phyloP scores from a whole-genome alignment of 129 eudicot species.

The Glebionis coronaria region DNA sequence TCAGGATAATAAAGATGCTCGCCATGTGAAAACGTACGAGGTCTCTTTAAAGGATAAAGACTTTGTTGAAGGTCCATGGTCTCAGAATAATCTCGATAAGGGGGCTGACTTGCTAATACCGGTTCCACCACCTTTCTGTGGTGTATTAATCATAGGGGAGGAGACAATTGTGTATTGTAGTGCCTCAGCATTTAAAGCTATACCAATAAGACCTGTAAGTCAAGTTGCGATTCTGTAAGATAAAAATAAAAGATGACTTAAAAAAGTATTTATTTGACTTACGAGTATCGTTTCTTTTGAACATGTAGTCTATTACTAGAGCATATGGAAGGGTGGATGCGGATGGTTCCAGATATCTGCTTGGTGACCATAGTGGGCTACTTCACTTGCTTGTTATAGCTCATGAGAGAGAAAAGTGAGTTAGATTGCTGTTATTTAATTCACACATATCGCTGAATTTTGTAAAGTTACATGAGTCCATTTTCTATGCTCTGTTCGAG shows the following conservation, averaged over 20 bases:
- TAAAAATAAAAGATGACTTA: no score
- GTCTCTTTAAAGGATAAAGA: slow-evolving; percentile 92
- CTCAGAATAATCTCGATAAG: slow-evolving; percentile 95
- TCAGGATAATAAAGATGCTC: slow-evolving; percentile 93
- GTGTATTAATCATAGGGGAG: slow-evolving; percentile 94
- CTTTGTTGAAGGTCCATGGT: slow-evolving; percentile 95
- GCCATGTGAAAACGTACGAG: slow-evolving; percentile 95
- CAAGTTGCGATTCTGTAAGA: slow-evolving; percentile 15
- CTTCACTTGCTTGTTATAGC: slow-evolving; percentile 94
- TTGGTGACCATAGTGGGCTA: slow-evolving; percentile 95
- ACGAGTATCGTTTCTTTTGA: slow-evolving; percentile 13
- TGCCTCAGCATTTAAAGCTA: slow-evolving; percentile 91
- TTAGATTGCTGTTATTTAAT: slow-evolving; percentile 10
- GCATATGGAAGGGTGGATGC: slow-evolving; percentile 99
- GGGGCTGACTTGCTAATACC: slow-evolving; percentile 96
- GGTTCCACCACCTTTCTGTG: slow-evolving; percentile 96
- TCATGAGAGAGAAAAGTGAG: slow-evolving; percentile 92
- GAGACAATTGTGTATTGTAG: slow-evolving; percentile 96
- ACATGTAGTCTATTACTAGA: slow-evolving; percentile 72
- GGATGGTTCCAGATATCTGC: slow-evolving; percentile 94
- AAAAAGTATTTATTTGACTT: neutral
- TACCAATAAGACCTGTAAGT: slow-evolving; percentile 96
- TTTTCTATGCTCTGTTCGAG: no score
- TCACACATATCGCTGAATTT: neutral
- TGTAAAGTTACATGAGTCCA: no score